Percentiles rank a stretch among this genome's conserved stretches.
Conservation (phyloP, 495 filamentous ascomycete species). For the Xylaria venustula region DNA sequence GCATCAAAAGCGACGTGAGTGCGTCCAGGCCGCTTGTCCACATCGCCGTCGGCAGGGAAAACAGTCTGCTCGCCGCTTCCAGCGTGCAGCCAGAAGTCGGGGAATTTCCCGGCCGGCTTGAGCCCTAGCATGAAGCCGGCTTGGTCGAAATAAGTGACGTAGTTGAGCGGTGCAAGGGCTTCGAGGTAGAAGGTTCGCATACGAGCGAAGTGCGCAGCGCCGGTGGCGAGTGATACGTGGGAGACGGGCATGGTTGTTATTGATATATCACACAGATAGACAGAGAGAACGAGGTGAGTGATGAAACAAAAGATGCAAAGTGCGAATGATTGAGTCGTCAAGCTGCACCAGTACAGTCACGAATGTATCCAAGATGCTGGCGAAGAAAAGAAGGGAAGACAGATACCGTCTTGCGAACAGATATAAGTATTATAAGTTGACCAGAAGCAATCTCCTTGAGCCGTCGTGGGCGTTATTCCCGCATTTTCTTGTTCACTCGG, state of each 20-base stretch:
- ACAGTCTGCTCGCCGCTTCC: constrained; percentile 11
- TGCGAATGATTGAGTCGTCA: no score
- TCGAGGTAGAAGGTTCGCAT: constrained; percentile 41
- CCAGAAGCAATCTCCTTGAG: no score
- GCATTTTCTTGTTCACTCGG: no score
- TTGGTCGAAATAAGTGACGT: constrained; percentile 33
- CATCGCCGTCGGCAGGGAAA: constrained; percentile 1
- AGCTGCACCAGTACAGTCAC: no score
- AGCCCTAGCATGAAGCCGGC: constrained; percentile 28
- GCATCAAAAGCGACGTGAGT: constrained; percentile 31
- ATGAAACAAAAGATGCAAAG: no score
- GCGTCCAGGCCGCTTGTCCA: constrained; percentile 6
- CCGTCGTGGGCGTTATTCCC: no score
- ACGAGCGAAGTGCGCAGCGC: constrained; percentile 24
- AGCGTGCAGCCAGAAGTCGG: constrained; percentile 44
- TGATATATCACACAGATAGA: not conserved
- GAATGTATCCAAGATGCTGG: no score
- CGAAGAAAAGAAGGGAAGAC: no score
- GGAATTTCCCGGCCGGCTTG: constrained; percentile 23
- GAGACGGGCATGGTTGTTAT: constrained; percentile 28
- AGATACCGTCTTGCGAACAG: no score
- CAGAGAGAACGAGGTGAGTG: not conserved
- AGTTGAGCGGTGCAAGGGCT: constrained; percentile 36
- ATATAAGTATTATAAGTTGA: no score
- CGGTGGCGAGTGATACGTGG: constrained; percentile 31